A percentile compares a stretch with the other conserved stretches of the same genome.
phyloP scores from a whole-genome alignment of 495 filamentous ascomycete species.

The Neurospora africana region DNA sequence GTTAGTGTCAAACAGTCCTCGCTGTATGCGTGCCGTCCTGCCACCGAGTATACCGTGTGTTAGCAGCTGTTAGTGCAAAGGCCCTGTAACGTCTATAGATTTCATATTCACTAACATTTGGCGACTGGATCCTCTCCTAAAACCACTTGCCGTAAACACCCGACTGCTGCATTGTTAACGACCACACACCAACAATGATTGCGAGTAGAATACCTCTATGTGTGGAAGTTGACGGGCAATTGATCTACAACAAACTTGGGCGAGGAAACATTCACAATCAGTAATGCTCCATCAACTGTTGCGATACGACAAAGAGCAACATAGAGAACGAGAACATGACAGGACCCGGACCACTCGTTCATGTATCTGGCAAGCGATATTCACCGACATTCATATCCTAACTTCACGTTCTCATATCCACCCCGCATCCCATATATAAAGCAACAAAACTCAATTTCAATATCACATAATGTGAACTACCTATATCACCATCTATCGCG shows the following conservation, averaged over 20 bases:
- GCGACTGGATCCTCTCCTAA: neutral
- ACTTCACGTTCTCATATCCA: too few relatives aligned
- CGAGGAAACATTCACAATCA: too few relatives aligned
- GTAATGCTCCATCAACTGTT: neutral
- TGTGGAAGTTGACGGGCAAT: neutral
- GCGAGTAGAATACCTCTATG: neutral
- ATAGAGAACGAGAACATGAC: neutral
- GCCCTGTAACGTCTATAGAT: neutral
- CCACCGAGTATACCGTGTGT: neutral
- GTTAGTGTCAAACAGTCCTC: too few relatives aligned
- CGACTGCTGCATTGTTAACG: neutral
- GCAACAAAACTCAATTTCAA: too few relatives aligned
- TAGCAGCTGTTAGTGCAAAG: neutral
- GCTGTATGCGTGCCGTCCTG: neutral
- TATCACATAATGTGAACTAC: too few relatives aligned
- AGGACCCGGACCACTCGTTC: neutral
- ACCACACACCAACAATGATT: neutral
- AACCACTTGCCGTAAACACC: neutral
- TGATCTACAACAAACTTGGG: neutral
- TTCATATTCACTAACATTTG: neutral
- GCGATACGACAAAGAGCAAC: neutral
- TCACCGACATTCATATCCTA: too few relatives aligned
- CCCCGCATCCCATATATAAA: too few relatives aligned
- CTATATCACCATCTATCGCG: rapidly evolving
- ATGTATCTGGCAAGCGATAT: neutral